Conservation (phyloP, 1,284 basidiomycete species). For the Sanghuangporus weigelae region DNA sequence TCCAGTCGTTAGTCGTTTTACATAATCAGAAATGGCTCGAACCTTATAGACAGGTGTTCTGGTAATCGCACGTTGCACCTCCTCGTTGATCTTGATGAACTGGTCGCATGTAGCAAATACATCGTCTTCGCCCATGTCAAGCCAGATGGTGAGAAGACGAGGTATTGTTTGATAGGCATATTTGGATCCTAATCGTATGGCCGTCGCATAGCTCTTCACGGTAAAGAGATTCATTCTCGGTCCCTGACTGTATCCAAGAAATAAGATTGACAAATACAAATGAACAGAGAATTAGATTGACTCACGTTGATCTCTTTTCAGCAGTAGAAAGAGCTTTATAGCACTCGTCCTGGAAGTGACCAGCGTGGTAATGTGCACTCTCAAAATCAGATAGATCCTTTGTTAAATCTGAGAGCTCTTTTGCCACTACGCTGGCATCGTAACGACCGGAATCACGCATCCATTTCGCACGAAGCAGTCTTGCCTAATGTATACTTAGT, state of each 20-base stretch:
- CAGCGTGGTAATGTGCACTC: constrained; percentile 80
- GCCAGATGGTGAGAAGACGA: constrained; percentile 91
- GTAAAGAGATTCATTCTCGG: constrained; percentile 58
- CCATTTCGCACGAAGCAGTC: constrained; percentile 88
- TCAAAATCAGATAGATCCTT: constrained; percentile 68
- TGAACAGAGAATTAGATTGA: constrained; percentile 22
- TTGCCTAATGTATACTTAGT: constrained; percentile 49
- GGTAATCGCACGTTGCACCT: constrained; percentile 51
- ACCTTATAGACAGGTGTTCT: constrained; percentile 76
- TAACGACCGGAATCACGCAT: constrained; percentile 88
- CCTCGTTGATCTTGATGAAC: constrained; percentile 53
- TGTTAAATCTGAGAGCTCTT: constrained; percentile 53
- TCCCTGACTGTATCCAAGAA: constrained; percentile 35
- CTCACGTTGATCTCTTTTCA: constrained; percentile 51
- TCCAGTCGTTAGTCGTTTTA: background rate
- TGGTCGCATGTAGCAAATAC: constrained; percentile 31
- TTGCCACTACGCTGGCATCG: constrained; percentile 61
- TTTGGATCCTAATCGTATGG: constrained; percentile 85
- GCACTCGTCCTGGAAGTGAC: constrained; percentile 82
- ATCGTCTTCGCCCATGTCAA: constrained; percentile 80
- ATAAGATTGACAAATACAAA: background rate
- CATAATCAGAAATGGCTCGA: constrained; percentile 9
- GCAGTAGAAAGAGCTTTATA: constrained; percentile 46
- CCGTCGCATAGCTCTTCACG: constrained; percentile 67
- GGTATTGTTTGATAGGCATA: constrained; percentile 97